phyloP scores from a whole-genome alignment of 1,284 basidiomycete genomes.

The Fereydounia khargensis region DNA sequence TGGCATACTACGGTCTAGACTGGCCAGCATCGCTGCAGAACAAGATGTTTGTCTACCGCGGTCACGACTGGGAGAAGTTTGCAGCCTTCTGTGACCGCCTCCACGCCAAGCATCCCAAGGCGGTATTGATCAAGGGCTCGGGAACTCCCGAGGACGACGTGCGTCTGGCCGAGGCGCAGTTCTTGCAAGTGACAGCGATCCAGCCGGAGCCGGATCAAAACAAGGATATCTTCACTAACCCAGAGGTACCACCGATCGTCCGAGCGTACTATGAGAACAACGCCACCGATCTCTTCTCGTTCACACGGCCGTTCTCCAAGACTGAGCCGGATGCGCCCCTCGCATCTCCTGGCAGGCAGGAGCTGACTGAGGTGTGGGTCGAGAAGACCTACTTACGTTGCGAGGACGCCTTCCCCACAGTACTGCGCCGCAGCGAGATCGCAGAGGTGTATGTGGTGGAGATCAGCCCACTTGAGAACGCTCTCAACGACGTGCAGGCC shows the following conservation, averaged over 20 bases:
- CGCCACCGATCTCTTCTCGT: conserved; percentile 62
- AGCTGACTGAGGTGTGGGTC: conserved; percentile 64
- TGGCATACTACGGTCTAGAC: conserved; percentile 80
- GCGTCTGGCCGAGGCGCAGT: conserved; percentile 30
- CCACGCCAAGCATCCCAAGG: conserved; percentile 85
- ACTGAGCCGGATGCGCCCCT: conserved; percentile 54
- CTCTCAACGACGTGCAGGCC: conserved; percentile 73
- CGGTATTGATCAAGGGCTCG: conserved; percentile 73
- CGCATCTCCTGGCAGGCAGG: not conserved
- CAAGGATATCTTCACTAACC: conserved; percentile 77
- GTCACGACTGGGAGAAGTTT: conserved; percentile 85
- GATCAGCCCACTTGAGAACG: conserved; percentile 82
- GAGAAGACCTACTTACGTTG: conserved; percentile 66
- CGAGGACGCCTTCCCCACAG: conserved; percentile 86
- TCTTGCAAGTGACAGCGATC: conserved; percentile 74
- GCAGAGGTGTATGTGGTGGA: conserved; percentile 72
- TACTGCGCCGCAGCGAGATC: conserved; percentile 84
- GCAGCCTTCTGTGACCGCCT: conserved; percentile 78
- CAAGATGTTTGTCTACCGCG: conserved; percentile 83
- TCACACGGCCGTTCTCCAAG: conserved; percentile 61
- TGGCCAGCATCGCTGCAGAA: conserved; percentile 79
- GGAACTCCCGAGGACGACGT: conserved; percentile 70
- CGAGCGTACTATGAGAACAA: conserved; percentile 81
- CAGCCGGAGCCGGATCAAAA: conserved; percentile 78
- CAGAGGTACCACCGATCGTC: conserved; percentile 76